Evolutionary conservation across 768 basidiomycete species (phyloP).

Genomic region (Lactarius quietus): DNA sequence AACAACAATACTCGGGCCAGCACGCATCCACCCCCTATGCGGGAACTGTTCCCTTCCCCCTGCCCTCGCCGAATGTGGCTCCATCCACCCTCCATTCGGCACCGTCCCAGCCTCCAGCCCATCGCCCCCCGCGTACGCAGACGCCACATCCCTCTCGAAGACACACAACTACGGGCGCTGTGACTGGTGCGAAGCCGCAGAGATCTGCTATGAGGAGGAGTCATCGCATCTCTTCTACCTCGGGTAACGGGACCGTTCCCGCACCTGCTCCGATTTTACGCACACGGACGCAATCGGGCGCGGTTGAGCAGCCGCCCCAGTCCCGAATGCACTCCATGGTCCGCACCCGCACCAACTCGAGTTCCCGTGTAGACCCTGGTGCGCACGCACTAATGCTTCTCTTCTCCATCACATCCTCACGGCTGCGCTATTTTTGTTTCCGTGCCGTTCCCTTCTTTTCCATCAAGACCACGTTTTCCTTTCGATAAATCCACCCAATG

Average conservation of each 20-base stretch:
- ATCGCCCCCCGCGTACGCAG: slow-evolving; percentile 20
- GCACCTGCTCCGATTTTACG: slow-evolving; percentile 30
- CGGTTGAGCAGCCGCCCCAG: slow-evolving; percentile 30
- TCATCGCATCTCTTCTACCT: slow-evolving; percentile 18
- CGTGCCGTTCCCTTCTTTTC: neutral
- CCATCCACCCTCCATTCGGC: slow-evolving; percentile 13
- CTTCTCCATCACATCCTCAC: slow-evolving; percentile 4
- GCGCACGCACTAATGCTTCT: slow-evolving; percentile 5
- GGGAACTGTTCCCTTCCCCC: slow-evolving; percentile 15
- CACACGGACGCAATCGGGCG: slow-evolving; percentile 43
- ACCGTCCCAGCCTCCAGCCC: slow-evolving; percentile 5
- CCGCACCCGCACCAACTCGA: slow-evolving; percentile 37
- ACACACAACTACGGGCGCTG: slow-evolving; percentile 33
- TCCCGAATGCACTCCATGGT: slow-evolving; percentile 31
- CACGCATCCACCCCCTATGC: slow-evolving; percentile 17
- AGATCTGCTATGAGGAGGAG: slow-evolving; percentile 65
- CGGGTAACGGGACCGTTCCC: slow-evolving; percentile 17
- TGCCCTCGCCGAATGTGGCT: slow-evolving; percentile 15
- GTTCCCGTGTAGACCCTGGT: slow-evolving; percentile 31
- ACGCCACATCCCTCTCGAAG: slow-evolving; percentile 35
- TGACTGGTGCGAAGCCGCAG: slow-evolving; percentile 32
- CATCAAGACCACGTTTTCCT: slow-evolving; percentile 69
- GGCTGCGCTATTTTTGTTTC: neutral
- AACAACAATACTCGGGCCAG: slow-evolving; percentile 25
- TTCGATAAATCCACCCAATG: slow-evolving; percentile 61